phyloP scores from a whole-genome alignment of 2,329 filamentous ascomycete genomes.

The Pseudogymnoascus sp. region DNA sequence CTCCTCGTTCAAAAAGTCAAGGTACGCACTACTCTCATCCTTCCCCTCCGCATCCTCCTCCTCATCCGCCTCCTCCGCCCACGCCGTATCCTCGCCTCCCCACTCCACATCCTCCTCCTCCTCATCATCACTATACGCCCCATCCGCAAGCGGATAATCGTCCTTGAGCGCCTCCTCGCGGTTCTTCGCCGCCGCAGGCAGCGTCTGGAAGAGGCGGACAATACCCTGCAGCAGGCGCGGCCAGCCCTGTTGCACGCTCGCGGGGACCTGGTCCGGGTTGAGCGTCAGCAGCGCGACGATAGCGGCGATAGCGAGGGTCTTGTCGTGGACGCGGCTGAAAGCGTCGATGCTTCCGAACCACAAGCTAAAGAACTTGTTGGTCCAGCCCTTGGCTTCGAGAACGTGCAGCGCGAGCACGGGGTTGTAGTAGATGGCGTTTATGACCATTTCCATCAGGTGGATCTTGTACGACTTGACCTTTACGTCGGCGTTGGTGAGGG shows the following conservation, averaged over 20 bases:
- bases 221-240: conserved; percentile 83
- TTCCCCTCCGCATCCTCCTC: conserved; percentile 55
- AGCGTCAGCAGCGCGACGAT: conserved; percentile 81
- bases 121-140: conserved; percentile 57
- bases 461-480: conserved; percentile 92
- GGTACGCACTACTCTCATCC: conserved; percentile 87
- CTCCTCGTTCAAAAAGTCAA: conserved; percentile 93
- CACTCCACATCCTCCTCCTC: conserved; percentile 64
- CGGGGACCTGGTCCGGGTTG: conserved; percentile 71
- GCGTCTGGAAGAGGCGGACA: conserved; percentile 82
- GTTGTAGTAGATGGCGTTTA: conserved; percentile 98
- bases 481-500: conserved; percentile 66
- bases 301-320: conserved; percentile 94
- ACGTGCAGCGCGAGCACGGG: conserved; percentile 76
- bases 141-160: conserved; percentile 65
- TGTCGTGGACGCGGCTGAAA: conserved; percentile 93
- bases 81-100: conserved; percentile 74
- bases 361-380: conserved; percentile 96
- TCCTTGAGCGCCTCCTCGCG: conserved; percentile 89
- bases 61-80: conserved; percentile 61
- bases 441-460: conserved; percentile 97
- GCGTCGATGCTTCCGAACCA: conserved; percentile 96
- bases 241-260: conserved; percentile 94
- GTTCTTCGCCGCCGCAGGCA: conserved; percentile 81
- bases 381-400: conserved; percentile 88